Evolutionary conservation across 768 basidiomycete genomes (phyloP).

Genomic region (Boletus vermiculosoides): DNA sequence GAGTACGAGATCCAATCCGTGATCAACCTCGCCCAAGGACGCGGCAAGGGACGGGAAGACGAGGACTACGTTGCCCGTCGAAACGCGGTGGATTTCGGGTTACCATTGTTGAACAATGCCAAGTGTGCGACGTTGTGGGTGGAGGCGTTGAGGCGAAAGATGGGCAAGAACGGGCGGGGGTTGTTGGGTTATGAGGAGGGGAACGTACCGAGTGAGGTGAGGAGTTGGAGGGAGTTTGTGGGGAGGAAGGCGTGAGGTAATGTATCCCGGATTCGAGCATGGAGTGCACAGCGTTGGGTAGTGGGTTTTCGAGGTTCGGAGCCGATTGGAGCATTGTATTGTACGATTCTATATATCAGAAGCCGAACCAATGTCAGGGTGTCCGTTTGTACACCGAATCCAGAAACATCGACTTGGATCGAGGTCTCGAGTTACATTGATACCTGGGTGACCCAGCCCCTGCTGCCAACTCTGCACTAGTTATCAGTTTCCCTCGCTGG

Average conservation of each 20-base stretch:
- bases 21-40: conserved; percentile 83
- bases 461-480: no score
- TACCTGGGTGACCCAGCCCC: no score
- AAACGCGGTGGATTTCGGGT: conserved; percentile 94
- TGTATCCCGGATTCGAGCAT: no score
- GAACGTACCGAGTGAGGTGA: conserved; percentile 85
- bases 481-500: no score
- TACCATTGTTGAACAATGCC: conserved; percentile 88
- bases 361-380: no score
- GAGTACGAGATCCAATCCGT: conserved; percentile 94
- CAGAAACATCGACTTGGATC: no score
- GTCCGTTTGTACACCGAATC: no score
- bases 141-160: conserved; percentile 80
- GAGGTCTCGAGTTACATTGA: no score
- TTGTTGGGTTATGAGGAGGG: conserved; percentile 82
- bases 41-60: conserved; percentile 74
- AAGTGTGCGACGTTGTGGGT: conserved; percentile 89
- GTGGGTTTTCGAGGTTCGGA: neutral
- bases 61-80: conserved; percentile 97
- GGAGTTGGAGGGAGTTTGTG: conserved; percentile 89
- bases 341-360: neutral
- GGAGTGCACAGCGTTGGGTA: neutral
- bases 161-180: conserved; percentile 65
- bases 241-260: conserved; percentile 57
- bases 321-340: neutral